Evolutionary conservation across 371 early-diverging fungal genomes (phyloP), one percentile per base, ranked within the genome.

Genomic region (Mucor saturninus): DNA sequence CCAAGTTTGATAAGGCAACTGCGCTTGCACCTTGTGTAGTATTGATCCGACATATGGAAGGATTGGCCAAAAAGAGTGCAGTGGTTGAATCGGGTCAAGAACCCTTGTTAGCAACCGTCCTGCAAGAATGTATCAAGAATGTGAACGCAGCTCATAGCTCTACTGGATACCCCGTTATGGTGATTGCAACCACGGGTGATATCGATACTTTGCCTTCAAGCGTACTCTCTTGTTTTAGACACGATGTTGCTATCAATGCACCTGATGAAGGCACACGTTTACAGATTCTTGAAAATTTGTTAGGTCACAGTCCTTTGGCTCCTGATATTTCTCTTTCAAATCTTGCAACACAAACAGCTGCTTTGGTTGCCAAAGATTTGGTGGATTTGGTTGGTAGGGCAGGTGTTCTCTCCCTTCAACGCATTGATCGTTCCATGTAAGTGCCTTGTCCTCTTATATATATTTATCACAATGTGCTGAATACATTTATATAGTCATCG

Each of bases 321-420:
- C 89, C 91, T 5, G 95, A 97, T 69, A 86, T 91, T 4, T 85
- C 89, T 9, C 57, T 92, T 10, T 69, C 78, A 2, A 80, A 77
- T 51, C 69, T 96, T 48, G 94, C 97, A 5, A 88, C 90, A 13
- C 96, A 97, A 57, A 98, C 97, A 0, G 96, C 98, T 4, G 95
- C 95, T 4, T 81, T 98, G 55, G 89, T 92, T 5, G 88, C 91
- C 1, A 88, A 93, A 42, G 98, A 98, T 73, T 75, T 98, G 10
- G 86, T 79, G 0, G 86, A 89, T 64, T 69, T 97, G 28, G 81
- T 93, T 10, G 87, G 85, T 2, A 78, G 92, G 42, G 91, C 95
- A 0, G 91, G 88, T 30, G 66, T 81, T 10, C 72, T 83, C 2
- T 89, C 94, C 3, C 79, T 93, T 63, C 84, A 88, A 28, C 84